phyloP scores from a whole-genome alignment of 2,329 filamentous ascomycete species.

The Colletotrichum sp. region DNA sequence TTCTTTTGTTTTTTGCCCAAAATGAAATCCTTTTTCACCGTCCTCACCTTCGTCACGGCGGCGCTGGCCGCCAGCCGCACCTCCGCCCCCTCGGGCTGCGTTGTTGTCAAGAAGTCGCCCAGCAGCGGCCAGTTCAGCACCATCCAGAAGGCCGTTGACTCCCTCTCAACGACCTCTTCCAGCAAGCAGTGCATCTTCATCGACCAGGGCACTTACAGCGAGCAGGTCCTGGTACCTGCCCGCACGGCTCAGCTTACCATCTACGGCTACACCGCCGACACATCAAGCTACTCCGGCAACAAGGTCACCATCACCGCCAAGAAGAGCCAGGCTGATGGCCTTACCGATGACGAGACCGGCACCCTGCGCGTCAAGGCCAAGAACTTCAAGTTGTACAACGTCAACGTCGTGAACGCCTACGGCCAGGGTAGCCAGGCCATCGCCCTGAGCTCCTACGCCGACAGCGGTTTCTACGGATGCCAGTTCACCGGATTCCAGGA shows the following conservation, averaged over 20 bases:
- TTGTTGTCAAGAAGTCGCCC: slow-evolving; percentile 32
- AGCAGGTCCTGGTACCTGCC: slow-evolving; percentile 60
- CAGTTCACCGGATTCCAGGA: slow-evolving; percentile 54
- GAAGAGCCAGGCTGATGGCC: slow-evolving; percentile 56
- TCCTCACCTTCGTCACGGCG: not conserved
- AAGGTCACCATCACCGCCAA: slow-evolving; percentile 60
- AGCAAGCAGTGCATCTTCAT: slow-evolving; percentile 67
- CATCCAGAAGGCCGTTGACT: slow-evolving; percentile 59
- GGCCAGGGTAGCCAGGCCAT: slow-evolving; percentile 54
- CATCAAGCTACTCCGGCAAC: slow-evolving; percentile 58
- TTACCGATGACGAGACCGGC: slow-evolving; percentile 58
- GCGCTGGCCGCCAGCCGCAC: slow-evolving; percentile 30
- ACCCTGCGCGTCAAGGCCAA: slow-evolving; percentile 52
- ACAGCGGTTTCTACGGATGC: slow-evolving; percentile 53
- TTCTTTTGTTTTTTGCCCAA: not conserved
- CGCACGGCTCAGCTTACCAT: slow-evolving; percentile 58
- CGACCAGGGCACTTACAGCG: slow-evolving; percentile 66
- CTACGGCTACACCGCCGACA: slow-evolving; percentile 61
- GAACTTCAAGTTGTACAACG: slow-evolving; percentile 65
- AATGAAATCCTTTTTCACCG: slow-evolving; percentile 14
- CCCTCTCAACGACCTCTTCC: slow-evolving; percentile 57
- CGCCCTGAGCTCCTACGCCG: slow-evolving; percentile 47
- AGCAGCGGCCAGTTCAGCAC: slow-evolving; percentile 26
- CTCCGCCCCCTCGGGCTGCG: slow-evolving; percentile 31
- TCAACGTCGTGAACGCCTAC: slow-evolving; percentile 55